Percentiles rank a stretch among this genome's conserved stretches.
Conservation (phyloP, 2,329 filamentous ascomycete species). For the Proliferodiscus dingleyae region DNA sequence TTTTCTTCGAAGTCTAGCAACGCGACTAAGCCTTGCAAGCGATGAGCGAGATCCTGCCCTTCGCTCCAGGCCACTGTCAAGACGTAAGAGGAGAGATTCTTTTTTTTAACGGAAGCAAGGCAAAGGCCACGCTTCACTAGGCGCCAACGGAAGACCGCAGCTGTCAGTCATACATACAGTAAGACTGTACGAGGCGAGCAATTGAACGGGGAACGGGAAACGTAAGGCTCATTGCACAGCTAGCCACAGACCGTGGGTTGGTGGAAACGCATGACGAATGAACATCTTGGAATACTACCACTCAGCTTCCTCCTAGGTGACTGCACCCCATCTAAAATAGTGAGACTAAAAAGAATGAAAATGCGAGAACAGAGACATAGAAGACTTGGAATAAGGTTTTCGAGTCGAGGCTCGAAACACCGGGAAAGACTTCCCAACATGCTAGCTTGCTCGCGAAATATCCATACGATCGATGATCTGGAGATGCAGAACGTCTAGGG, state of each 20-base stretch:
- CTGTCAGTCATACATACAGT: conserved; percentile 1
- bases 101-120: background rate
- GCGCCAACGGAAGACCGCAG: background rate
- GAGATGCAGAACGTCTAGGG: too few species aligned
- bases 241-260: conserved; percentile 1
- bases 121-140: conserved; percentile 1
- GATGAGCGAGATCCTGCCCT: background rate
- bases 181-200: background rate
- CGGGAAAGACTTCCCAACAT: background rate
- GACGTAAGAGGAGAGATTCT: too few species aligned
- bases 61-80: too few species aligned
- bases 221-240: background rate
- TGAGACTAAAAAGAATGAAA: too few species aligned
- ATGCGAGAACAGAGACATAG: background rate
- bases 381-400: background rate
- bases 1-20: background rate
- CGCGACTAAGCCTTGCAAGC: background rate
- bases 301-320: conserved; percentile 2
- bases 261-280: background rate
- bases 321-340: background rate
- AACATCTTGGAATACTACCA: background rate
- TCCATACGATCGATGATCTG: background rate
- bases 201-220: background rate
- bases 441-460: background rate
- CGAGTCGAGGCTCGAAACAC: background rate